phyloP scores from a whole-genome alignment of 495 filamentous ascomycete species.

The Hyaloscypha variabilis region DNA sequence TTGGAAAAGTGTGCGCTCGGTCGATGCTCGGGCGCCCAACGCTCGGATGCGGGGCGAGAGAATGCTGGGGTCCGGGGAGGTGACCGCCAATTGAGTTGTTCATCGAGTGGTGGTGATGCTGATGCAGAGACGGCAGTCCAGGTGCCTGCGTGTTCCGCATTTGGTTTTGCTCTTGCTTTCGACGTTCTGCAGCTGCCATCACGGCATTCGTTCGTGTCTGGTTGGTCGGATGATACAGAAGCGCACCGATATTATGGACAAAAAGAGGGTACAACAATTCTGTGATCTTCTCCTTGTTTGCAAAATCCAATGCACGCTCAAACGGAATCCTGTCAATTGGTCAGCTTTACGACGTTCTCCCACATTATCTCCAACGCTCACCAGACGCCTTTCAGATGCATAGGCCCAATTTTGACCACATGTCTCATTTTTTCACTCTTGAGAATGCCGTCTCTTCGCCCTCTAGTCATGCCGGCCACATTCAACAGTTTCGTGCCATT shows the following conservation, averaged over 20 bases:
- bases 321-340: conserved; percentile 82
- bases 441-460: conserved; percentile 91
- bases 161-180: conserved; percentile 62
- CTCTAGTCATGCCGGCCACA: conserved; percentile 96
- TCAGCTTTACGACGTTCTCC: conserved; percentile 14
- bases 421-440: conserved; percentile 97
- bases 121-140: conserved; percentile 71
- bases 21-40: conserved; percentile 73
- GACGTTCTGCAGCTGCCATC: conserved; percentile 82
- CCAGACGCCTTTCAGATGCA: conserved; percentile 99
- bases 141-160: conserved; percentile 50
- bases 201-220: conserved; percentile 78
- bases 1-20: conserved; percentile 88
- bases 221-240: conserved; percentile 94
- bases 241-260: conserved; percentile 93
- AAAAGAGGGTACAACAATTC: conserved; percentile 94
- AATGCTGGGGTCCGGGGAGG: conserved; percentile 66
- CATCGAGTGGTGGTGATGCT: conserved; percentile 80
- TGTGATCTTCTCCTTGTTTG: conserved; percentile 99
- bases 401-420: conserved; percentile 98
- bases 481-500: conserved; percentile 98
- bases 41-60: conserved; percentile 73
- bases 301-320: conserved; percentile 93
- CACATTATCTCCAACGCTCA: conserved; percentile 50
- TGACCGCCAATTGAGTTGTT: conserved; percentile 63